Conservation (phyloP, 345 rosid genomes). For the Eucalyptus regnans region DNA sequence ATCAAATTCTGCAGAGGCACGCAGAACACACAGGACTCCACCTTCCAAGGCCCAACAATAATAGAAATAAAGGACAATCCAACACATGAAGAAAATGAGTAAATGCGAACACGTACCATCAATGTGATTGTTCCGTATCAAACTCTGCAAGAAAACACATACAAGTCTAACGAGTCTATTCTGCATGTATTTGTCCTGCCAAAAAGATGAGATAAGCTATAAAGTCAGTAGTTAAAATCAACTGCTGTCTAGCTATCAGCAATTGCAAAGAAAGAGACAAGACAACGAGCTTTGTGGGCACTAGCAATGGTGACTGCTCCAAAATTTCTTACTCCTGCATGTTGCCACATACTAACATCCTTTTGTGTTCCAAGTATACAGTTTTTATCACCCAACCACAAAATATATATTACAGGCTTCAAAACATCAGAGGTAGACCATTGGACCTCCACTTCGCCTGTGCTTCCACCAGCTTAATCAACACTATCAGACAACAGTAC, state of each 20-base stretch:
- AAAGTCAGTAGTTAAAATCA: background rate
- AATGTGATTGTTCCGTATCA: slow-evolving; percentile 81
- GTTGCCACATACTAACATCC: background rate
- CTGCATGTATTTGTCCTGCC: slow-evolving; percentile 98
- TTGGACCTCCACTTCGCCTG: background rate
- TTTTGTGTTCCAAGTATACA: background rate
- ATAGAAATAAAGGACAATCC: background rate
- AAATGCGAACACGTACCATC: slow-evolving; percentile 31
- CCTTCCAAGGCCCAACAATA: background rate
- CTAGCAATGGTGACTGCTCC: background rate
- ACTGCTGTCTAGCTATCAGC: background rate
- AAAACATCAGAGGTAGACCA: background rate
- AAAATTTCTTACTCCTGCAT: background rate
- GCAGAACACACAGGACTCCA: background rate
- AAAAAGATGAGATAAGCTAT: slow-evolving; percentile 7
- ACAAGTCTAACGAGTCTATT: slow-evolving; percentile 98
- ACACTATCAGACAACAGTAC: background rate
- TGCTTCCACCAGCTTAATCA: background rate
- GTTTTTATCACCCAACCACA: background rate
- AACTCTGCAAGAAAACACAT: slow-evolving; percentile 92
- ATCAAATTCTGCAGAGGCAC: background rate
- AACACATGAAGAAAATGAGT: background rate
- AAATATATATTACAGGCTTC: background rate
- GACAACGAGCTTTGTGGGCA: background rate
- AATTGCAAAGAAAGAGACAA: background rate